These are phyloP conservation scores for Aspergillus persii DNA, from an alignment of 2,329 filamentous ascomycete species.

Conservation along the genomic window DNA sequence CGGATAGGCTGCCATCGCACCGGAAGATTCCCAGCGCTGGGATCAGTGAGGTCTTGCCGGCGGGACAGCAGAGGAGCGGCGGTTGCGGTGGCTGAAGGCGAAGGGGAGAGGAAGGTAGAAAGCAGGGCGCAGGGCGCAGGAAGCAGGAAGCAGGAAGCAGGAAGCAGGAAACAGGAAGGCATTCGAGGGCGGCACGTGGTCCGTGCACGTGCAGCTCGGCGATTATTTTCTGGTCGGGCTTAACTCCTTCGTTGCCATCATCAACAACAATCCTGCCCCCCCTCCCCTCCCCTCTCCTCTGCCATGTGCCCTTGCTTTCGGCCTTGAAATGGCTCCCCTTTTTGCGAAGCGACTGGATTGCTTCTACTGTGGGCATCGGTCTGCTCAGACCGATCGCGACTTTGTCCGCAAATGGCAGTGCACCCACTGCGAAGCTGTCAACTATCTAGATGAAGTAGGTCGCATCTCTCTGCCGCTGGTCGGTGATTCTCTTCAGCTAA, in stretches of 20 bases:
- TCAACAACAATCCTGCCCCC: constrained; percentile 1
- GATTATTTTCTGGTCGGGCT: constrained; percentile 23
- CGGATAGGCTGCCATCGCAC: not conserved
- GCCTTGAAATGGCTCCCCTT: constrained; percentile 39
- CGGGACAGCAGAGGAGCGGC: not conserved
- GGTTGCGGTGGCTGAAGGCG: not conserved
- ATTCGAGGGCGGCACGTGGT: constrained; percentile 20
- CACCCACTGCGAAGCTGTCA: constrained; percentile 76
- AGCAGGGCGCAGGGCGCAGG: no score
- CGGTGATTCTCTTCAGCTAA: not conserved
- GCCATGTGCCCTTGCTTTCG: constrained; percentile 13
- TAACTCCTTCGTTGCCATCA: constrained; percentile 18
- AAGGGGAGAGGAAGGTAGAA: not conserved
- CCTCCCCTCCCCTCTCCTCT: constrained; percentile 6
- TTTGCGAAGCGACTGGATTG: constrained; percentile 59
- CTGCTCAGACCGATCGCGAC: constrained; percentile 59
- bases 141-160: not conserved
- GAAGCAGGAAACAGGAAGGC: not conserved
- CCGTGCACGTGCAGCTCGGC: constrained; percentile 25
- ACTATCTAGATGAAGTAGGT: constrained; percentile 80
- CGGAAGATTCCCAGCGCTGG: no score
- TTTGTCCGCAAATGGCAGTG: constrained; percentile 68
- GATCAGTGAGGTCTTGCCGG: no score
- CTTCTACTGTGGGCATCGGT: constrained; percentile 79
- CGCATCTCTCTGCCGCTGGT: not conserved